Percentiles rank a stretch among this genome's conserved stretches.
Evolutionary conservation across 1,139 yeast species (phyloP).

Genomic region (Scheffersomyces stambukii): DNA sequence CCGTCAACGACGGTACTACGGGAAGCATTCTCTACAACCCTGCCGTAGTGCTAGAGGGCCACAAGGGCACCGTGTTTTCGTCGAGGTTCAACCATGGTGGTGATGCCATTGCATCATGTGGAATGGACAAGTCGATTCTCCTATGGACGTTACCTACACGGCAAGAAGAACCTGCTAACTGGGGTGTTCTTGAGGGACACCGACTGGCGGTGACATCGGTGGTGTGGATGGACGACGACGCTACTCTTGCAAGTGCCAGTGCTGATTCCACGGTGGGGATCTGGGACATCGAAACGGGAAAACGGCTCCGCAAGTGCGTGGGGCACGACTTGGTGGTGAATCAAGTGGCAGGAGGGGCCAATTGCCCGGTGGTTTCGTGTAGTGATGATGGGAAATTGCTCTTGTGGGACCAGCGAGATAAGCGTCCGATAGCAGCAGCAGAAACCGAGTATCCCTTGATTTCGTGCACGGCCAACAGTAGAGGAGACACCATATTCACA

Average conservation of each 20-base stretch:
- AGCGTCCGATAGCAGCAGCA: conserved; percentile 32
- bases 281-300: conserved; percentile 58
- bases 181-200: conserved; percentile 42
- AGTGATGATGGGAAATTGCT: conserved; percentile 62
- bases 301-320: conserved; percentile 46
- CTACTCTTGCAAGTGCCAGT: conserved; percentile 39
- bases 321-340: conserved; percentile 58
- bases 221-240: conserved; percentile 40
- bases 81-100: conserved; percentile 44
- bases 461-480: conserved; percentile 40
- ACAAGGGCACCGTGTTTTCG: conserved; percentile 45
- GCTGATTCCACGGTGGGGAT: conserved; percentile 50
- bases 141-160: conserved; percentile 42
- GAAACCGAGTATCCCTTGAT: conserved; percentile 55
- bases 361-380: conserved; percentile 39
- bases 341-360: conserved; percentile 34
- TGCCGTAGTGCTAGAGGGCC: conserved; percentile 29
- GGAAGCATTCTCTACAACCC: conserved; percentile 4
- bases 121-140: conserved; percentile 43
- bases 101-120: conserved; percentile 46
- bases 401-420: conserved; percentile 64
- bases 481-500: conserved; percentile 44
- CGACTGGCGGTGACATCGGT: conserved; percentile 50
- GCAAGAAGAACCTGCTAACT: conserved; percentile 23
- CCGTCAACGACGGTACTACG: not conserved